Conservation (phyloP, 2,329 filamentous ascomycete species). For the Eutypa lata region DNA sequence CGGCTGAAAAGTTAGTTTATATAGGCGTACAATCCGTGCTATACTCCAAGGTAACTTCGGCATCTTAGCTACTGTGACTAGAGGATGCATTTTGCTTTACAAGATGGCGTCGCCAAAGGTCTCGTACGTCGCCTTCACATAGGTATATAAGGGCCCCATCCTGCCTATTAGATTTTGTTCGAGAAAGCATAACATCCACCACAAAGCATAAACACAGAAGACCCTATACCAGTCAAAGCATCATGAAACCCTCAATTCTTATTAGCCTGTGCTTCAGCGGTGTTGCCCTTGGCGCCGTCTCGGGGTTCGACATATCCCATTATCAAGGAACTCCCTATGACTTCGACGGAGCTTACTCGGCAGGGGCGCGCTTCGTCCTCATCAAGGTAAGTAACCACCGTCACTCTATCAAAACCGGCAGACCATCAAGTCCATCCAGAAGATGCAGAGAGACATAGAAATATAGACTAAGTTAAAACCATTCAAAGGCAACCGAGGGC, state of each 20-base stretch:
- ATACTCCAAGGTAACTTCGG: not conserved
- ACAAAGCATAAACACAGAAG: not conserved
- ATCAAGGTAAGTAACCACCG: conserved; percentile 34
- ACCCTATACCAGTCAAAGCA: not conserved
- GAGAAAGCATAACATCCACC: no score
- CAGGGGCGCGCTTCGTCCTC: conserved; percentile 41
- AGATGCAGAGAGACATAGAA: not conserved
- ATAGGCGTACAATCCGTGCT: not conserved
- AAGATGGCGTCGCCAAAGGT: no score
- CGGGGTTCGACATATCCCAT: conserved; percentile 41
- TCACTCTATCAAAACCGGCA: not conserved
- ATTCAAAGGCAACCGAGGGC: conserved; percentile 48
- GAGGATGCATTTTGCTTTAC: no score
- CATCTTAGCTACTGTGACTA: not conserved
- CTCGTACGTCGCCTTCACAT: no score
- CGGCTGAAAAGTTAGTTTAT: not conserved
- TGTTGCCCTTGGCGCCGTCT: conserved; percentile 27
- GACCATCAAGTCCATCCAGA: no score
- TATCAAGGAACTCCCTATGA: conserved; percentile 35
- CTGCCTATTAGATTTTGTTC: no score
- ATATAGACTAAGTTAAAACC: not conserved
- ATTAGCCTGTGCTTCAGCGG: conserved; percentile 12
- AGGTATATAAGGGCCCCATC: no score
- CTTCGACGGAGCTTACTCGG: conserved; percentile 33
- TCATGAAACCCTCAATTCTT: conserved; percentile 16